Percentiles rank a stretch among this genome's conserved stretches.
Conservation (phyloP, 805 yeast species). For the Deakozyma indianensis region DNA sequence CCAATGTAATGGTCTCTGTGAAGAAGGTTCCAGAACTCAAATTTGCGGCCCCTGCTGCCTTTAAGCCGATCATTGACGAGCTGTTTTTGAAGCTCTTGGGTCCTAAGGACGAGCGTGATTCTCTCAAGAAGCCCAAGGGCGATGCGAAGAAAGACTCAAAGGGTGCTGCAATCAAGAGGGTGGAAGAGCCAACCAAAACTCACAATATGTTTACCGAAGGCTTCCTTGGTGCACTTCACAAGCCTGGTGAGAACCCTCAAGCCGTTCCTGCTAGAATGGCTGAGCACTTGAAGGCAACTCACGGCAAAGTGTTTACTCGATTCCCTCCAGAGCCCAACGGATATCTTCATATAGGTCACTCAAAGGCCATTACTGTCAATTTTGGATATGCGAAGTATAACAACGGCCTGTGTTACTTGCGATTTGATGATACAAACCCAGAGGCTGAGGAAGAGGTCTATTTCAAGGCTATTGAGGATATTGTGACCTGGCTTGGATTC, state of each 20-base stretch:
- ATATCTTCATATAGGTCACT: conserved; percentile 91
- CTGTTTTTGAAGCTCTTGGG: conserved; percentile 63
- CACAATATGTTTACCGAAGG: conserved; percentile 78
- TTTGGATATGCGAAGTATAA: conserved; percentile 91
- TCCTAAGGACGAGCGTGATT: conserved; percentile 93
- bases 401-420: conserved; percentile 76
- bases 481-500: conserved; percentile 91
- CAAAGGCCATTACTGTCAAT: conserved; percentile 94
- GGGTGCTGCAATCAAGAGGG: conserved; percentile 18
- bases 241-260: conserved; percentile 92
- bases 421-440: conserved; percentile 97
- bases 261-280: conserved; percentile 70
- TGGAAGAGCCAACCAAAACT: conserved; percentile 5
- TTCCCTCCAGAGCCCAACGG: conserved; percentile 99
- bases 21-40: conserved; percentile 62
- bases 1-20: conserved; percentile 61
- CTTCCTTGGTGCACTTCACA: conserved; percentile 86
- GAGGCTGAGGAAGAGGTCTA: conserved; percentile 95
- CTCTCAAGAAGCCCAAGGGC: conserved; percentile 62
- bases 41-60: conserved; percentile 82
- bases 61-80: conserved; percentile 78
- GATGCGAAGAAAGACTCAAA: conserved; percentile 20
- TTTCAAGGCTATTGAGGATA: conserved; percentile 67
- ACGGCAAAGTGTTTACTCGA: conserved; percentile 78
- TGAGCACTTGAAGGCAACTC: conserved; percentile 63